Conservation (phyloP, 2,329 filamentous ascomycete species). For the Diaporthe sp. region DNA sequence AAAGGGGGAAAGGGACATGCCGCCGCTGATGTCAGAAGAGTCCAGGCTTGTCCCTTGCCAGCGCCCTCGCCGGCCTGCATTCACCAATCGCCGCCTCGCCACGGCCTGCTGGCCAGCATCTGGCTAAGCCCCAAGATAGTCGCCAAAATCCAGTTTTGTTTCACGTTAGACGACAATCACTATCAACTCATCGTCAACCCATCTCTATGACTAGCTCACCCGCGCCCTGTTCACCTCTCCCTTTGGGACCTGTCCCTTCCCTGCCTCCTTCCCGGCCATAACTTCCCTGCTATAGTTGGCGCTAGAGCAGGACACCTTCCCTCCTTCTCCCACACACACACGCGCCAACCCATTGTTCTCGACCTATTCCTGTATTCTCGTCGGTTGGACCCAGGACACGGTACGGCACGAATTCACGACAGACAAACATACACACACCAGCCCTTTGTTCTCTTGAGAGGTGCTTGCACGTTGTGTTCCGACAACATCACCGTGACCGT, state of each 20-base stretch:
- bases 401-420: not conserved
- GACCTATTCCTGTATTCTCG: slow-evolving; percentile 17
- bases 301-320: not conserved
- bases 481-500: slow-evolving; percentile 9
- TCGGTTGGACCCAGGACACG: slow-evolving; percentile 1
- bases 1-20: slow-evolving; percentile 26
- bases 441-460: not conserved
- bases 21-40: slow-evolving; percentile 33
- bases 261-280: slow-evolving; percentile 14
- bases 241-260: not conserved
- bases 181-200: slow-evolving; percentile 26
- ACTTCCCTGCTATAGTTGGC: slow-evolving; percentile 24
- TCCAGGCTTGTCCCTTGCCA: slow-evolving; percentile 13
- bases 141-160: slow-evolving; percentile 20
- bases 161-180: slow-evolving; percentile 12
- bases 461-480: slow-evolving; percentile 10
- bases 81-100: slow-evolving; percentile 13
- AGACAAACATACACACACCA: not conserved
- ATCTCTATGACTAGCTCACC: slow-evolving; percentile 25
- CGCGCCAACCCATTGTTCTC: not conserved
- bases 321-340: not conserved
- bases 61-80: slow-evolving; percentile 1
- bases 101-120: not conserved
- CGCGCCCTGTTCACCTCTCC: not conserved
- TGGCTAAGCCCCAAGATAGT: slow-evolving; percentile 17